phyloP scores from a whole-genome alignment of 2,329 filamentous ascomycete genomes.

The Alternaria novae-zelandiae region DNA sequence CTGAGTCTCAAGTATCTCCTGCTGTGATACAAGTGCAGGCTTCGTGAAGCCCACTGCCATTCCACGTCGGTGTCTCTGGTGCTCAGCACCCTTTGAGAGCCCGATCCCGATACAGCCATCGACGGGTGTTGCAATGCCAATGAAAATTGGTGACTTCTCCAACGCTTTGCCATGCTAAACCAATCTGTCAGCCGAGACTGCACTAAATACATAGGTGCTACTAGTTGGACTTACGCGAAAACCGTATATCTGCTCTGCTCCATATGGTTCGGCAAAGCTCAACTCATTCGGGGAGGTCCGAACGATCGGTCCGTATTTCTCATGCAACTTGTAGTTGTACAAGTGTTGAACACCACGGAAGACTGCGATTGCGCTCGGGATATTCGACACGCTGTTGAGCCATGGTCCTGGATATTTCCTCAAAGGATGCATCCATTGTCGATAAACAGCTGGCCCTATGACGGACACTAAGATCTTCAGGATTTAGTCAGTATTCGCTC shows the following conservation, averaged over 20 bases:
- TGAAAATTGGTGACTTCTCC: background rate
- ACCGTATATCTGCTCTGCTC: background rate
- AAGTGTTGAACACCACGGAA: background rate
- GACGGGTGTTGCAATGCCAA: background rate
- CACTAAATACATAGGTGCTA: too few species aligned
- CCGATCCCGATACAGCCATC: background rate
- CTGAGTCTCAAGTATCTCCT: background rate
- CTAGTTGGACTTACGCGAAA: background rate
- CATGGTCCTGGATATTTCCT: background rate
- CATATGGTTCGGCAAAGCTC: background rate
- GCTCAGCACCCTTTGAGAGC: background rate
- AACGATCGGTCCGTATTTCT: background rate
- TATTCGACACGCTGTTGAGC: background rate
- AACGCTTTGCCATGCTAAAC: background rate
- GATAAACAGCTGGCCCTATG: background rate
- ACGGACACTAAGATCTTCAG: background rate
- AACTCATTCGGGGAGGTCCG: background rate
- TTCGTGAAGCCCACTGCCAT: background rate
- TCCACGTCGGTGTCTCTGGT: background rate
- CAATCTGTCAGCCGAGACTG: background rate
- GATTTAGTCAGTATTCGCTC: background rate
- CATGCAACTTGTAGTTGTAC: background rate
- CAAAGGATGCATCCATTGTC: background rate
- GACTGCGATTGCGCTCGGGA: background rate
- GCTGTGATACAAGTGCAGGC: background rate